These are phyloP conservation scores for Apiospora koreana DNA, from an alignment of 2,329 filamentous ascomycete genomes.

Conservation along the genomic window DNA sequence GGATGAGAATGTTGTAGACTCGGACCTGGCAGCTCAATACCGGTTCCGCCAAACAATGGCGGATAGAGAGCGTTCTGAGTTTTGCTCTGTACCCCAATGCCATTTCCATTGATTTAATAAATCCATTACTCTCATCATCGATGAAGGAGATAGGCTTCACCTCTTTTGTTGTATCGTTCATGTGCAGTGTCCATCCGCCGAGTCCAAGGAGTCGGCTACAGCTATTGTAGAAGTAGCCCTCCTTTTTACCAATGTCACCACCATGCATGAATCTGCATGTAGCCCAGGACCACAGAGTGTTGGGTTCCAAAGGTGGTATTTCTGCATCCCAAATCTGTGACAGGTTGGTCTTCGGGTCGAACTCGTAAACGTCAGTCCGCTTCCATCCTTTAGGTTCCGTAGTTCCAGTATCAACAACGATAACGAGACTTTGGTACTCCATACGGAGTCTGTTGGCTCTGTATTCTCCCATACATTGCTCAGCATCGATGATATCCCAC, in stretches of 20 bases:
- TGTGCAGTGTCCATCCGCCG: too few relatives aligned
- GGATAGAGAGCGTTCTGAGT: slow-evolving; percentile 13
- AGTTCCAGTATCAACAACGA: slow-evolving; percentile 7
- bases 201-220: background rate
- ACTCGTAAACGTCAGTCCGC: slow-evolving; percentile 24
- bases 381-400: slow-evolving; percentile 22
- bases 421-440: background rate
- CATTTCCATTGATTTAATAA: background rate
- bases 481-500: background rate
- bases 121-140: background rate
- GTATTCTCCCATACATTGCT: background rate
- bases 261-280: slow-evolving; percentile 14
- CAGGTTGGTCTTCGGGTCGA: slow-evolving; percentile 15
- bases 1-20: slow-evolving; percentile 20
- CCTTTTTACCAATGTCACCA: too few relatives aligned
- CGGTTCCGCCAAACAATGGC: slow-evolving; percentile 23
- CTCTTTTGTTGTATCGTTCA: background rate
- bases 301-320: slow-evolving; percentile 19
- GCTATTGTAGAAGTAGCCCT: too few relatives aligned
- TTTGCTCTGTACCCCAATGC: background rate
- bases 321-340: slow-evolving; percentile 19
- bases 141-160: background rate
- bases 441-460: background rate
- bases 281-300: slow-evolving; percentile 21
- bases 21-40: slow-evolving; percentile 20